Evolutionary conservation across 2,329 filamentous ascomycete species (phyloP).

Genomic region (Beauveria scarabaeidicola): DNA sequence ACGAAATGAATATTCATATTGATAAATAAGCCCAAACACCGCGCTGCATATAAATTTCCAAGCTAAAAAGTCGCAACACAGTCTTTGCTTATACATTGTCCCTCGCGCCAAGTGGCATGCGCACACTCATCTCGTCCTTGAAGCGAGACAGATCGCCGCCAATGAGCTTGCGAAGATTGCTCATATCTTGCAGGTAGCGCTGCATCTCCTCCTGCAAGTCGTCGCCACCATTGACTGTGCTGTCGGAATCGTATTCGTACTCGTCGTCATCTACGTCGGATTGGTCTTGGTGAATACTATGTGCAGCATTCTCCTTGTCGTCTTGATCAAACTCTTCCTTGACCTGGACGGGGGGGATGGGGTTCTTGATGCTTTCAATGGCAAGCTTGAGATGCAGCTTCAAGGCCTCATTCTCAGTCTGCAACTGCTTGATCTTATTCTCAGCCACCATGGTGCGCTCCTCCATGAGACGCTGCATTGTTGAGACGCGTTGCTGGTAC

Average conservation of each 20-base stretch:
- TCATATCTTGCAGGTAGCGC: conserved; percentile 72
- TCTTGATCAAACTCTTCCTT: conserved; percentile 16
- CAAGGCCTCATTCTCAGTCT: conserved; percentile 84
- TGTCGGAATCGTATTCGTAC: conserved; percentile 42
- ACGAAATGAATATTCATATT: neutral
- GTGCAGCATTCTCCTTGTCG: conserved; percentile 22
- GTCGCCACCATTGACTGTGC: conserved; percentile 40
- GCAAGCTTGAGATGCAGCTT: conserved; percentile 82
- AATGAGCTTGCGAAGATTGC: conserved; percentile 55
- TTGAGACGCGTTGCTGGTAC: conserved; percentile 82
- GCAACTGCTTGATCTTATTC: conserved; percentile 84
- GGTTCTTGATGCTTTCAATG: conserved; percentile 79
- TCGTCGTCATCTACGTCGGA: conserved; percentile 50
- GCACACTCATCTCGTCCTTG: conserved; percentile 51
- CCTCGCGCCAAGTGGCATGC: conserved; percentile 37
- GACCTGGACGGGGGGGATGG: conserved; percentile 58
- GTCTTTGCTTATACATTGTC: conserved; percentile 28
- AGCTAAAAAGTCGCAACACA: neutral
- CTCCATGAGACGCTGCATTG: conserved; percentile 94
- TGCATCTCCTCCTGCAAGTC: conserved; percentile 81
- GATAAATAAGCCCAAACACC: conserved; percentile 20
- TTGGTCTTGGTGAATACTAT: conserved; percentile 30
- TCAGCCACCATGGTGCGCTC: conserved; percentile 84
- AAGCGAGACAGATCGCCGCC: conserved; percentile 69
- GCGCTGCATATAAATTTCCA: conserved; percentile 15